Conservation (phyloP, 768 basidiomycete genomes). For the Clitopilus passeckerianus region DNA sequence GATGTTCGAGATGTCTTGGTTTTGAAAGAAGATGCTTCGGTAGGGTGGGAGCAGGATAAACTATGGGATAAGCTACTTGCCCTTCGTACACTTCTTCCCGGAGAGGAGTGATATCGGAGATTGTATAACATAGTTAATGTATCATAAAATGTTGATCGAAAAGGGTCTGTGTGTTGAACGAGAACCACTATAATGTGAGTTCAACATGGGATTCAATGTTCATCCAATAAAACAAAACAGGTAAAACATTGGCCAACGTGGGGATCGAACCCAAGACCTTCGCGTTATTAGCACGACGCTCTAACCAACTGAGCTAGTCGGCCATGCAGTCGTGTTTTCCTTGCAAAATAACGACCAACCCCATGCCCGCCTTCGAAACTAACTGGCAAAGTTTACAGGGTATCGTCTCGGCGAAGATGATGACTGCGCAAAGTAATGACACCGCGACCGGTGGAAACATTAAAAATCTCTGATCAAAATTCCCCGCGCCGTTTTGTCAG, state of each 20-base stretch:
- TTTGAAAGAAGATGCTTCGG: constrained; percentile 42
- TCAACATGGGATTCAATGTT: too few species aligned
- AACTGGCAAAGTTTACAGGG: too few species aligned
- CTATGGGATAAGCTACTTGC: constrained; percentile 49
- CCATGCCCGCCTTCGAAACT: too few species aligned
- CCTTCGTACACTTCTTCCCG: constrained; percentile 8
- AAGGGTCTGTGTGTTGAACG: too few species aligned
- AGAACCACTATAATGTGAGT: too few species aligned
- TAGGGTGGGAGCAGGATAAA: constrained; percentile 51
- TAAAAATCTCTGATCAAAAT: too few species aligned
- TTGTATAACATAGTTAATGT: background rate
- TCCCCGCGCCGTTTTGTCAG: too few species aligned
- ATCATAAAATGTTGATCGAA: background rate
- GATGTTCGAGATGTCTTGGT: constrained; percentile 39
- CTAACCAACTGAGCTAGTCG: constrained; percentile 94
- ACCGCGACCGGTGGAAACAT: too few species aligned
- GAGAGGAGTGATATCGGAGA: background rate
- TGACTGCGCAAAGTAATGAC: too few species aligned
- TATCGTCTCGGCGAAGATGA: too few species aligned
- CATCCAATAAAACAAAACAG: background rate
- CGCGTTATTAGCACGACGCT: constrained; percentile 88
- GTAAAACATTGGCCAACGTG: constrained; percentile 53
- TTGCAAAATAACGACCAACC: background rate
- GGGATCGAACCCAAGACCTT: constrained; percentile 82
- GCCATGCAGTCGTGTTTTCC: too few species aligned